These are phyloP conservation scores for Triticum urartu DNA, from an alignment of 176 grass and related monocot species.

Conservation along the genomic window DNA sequence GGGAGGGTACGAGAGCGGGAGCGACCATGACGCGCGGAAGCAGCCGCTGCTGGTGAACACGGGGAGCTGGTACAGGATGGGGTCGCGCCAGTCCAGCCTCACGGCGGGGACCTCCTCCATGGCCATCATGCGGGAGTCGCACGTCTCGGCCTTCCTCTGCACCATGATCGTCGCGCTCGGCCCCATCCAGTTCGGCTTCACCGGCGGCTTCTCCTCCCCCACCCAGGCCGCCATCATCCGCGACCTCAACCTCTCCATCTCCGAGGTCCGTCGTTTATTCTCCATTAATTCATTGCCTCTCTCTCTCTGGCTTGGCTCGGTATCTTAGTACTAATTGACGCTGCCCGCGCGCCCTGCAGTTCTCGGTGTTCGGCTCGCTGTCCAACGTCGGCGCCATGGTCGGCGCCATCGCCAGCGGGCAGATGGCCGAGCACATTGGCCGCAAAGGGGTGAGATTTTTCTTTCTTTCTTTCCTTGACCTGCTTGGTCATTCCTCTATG, in stretches of 20 bases:
- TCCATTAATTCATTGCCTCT: not conserved
- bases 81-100: slow-evolving; percentile 74
- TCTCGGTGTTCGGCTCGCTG: slow-evolving; percentile 90
- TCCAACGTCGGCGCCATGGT: slow-evolving; percentile 98
- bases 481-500: not conserved
- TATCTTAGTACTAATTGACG: not conserved
- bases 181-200: slow-evolving; percentile 97
- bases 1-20: slow-evolving; percentile 57
- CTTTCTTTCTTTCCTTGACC: not conserved
- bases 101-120: slow-evolving; percentile 61
- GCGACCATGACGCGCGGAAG: slow-evolving; percentile 67
- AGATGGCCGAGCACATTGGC: slow-evolving; percentile 91
- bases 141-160: slow-evolving; percentile 91
- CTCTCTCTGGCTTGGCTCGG: not conserved
- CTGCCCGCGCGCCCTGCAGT: slow-evolving; percentile 20
- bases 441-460: slow-evolving; percentile 71
- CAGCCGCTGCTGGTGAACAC: slow-evolving; percentile 76
- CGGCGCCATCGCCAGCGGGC: slow-evolving; percentile 83
- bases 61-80: slow-evolving; percentile 95
- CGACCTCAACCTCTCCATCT: slow-evolving; percentile 78
- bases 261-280: slow-evolving; percentile 34
- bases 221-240: slow-evolving; percentile 73
- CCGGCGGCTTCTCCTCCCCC: slow-evolving; percentile 81
- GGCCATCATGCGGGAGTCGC: slow-evolving; percentile 54
- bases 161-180: slow-evolving; percentile 92